Evolutionary conservation across 1,284 basidiomycete species (phyloP).

Genomic region (Cutaneotrichosporon cavernicola): DNA sequence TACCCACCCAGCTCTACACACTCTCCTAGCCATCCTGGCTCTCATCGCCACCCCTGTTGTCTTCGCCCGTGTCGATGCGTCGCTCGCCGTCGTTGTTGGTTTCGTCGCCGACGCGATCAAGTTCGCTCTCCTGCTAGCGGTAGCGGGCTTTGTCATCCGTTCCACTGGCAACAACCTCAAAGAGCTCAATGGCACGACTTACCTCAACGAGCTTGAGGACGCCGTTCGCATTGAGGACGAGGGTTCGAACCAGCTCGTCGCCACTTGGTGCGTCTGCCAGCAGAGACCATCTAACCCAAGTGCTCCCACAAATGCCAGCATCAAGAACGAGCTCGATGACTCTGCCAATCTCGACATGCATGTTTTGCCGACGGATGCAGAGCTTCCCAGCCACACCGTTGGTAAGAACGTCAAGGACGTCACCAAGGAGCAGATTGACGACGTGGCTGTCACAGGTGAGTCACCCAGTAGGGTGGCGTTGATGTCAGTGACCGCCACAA

Average conservation of each 20-base stretch:
- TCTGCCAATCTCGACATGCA: background rate
- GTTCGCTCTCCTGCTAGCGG: background rate
- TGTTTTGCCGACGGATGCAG: background rate
- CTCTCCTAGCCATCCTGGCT: background rate
- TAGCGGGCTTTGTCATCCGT: background rate
- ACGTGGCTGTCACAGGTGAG: background rate
- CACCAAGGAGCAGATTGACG: background rate
- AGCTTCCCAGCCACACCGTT: too few relatives aligned
- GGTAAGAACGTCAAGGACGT: background rate
- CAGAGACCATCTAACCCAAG: too few relatives aligned
- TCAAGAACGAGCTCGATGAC: too few relatives aligned
- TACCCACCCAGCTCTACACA: too few relatives aligned
- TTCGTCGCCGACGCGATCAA: background rate
- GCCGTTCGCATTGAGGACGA: too few relatives aligned
- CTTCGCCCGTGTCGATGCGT: background rate
- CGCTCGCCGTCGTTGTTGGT: background rate
- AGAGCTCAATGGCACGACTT: too few relatives aligned
- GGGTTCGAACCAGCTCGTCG: too few relatives aligned
- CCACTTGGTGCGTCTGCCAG: too few relatives aligned
- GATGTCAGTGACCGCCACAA: background rate
- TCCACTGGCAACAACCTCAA: background rate
- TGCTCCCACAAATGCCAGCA: too few relatives aligned
- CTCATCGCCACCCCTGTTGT: too few relatives aligned
- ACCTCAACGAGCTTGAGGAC: too few relatives aligned
- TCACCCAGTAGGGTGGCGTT: background rate